Evolutionary conservation across 2,329 filamentous ascomycete species (phyloP), one percentile per base, ranked within the genome.

Genomic region (Tothia fuscella): DNA sequence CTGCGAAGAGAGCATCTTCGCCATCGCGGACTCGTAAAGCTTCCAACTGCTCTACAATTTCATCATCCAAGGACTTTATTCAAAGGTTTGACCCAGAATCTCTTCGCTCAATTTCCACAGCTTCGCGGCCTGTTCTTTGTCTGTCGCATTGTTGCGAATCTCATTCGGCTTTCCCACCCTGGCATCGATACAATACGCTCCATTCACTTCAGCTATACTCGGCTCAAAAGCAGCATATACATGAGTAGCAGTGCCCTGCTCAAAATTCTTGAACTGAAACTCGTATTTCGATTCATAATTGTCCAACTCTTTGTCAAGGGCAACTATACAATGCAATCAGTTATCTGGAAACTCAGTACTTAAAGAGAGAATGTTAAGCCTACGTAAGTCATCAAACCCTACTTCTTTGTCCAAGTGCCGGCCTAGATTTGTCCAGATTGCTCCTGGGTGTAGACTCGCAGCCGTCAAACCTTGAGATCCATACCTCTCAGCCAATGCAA

Each of bases 401-500:
- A 19, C 14, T 14, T 45, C 42, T 5, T n/a, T 17, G 12, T 43
- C 28, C 9, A 31, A 12, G 20, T 42, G 19, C n/a, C 21, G 17
- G 5, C 39, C 29, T 6, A 42, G 28, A 22, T 42, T 35, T 12
- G 39, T 45, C 28, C 14, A 35, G 28, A 45, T 44, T n/a, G 20
- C 16, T 3, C 43, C 43, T 6, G 43, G 43, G 22, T 45, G 43
- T 6, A 45, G 13, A 14, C 19, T 30, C 26, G 38, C 37, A 6
- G 42, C 21, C 19, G 19, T 20, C 3, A 45, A 13, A 20, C 43
- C 43, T 19, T 36, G 7, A 9, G 19, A 14, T 10, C 12, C 20
- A n/a, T 5, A 28, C 21, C 28, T n/a, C 7, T 30, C 47, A 1
- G 64, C 59, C 3, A 72, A 49, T 38, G 64, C 58, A 6, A 53